Percentiles rank a stretch among this genome's conserved stretches.
These are phyloP conservation scores for Leptographium lundbergii DNA, from an alignment of 2,329 filamentous ascomycete genomes.

Conservation along the genomic window DNA sequence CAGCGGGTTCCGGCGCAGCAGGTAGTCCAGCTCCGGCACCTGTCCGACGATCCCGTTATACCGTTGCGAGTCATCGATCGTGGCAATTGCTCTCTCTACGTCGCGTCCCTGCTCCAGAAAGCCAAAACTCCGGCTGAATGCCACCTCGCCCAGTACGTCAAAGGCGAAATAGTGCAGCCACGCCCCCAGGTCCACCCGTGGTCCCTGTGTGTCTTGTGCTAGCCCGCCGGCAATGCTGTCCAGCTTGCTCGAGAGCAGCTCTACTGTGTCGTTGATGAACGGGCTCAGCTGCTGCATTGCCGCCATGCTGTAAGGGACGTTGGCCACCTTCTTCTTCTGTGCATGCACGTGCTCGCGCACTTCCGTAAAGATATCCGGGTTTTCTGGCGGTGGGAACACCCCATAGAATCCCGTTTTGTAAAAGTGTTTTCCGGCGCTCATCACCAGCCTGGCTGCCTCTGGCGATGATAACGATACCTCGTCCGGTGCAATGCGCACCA, in stretches of 20 bases:
- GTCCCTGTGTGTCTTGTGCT: slow-evolving; percentile 8
- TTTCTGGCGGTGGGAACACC: slow-evolving; percentile 42
- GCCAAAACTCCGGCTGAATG: slow-evolving; percentile 38
- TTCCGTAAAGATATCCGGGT: slow-evolving; percentile 47
- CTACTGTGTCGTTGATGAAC: slow-evolving; percentile 39
- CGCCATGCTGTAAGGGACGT: slow-evolving; percentile 39
- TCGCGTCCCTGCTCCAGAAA: slow-evolving; percentile 37
- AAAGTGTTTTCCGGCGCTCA: slow-evolving; percentile 37
- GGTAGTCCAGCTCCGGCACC: slow-evolving; percentile 33
- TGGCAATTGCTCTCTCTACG: slow-evolving; percentile 36
- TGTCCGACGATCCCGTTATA: slow-evolving; percentile 41
- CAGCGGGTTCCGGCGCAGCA: slow-evolving; percentile 37
- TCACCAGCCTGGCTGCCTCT: slow-evolving; percentile 29
- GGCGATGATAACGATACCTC: slow-evolving; percentile 35
- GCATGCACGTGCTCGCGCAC: slow-evolving; percentile 40
- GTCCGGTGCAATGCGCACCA: slow-evolving; percentile 36
- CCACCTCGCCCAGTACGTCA: slow-evolving; percentile 39
- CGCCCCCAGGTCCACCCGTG: slow-evolving; percentile 31
- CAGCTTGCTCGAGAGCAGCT: slow-evolving; percentile 30
- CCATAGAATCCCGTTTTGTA: slow-evolving; percentile 40
- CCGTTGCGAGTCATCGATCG: slow-evolving; percentile 37
- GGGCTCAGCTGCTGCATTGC: slow-evolving; percentile 38
- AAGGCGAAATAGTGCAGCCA: slow-evolving; percentile 34
- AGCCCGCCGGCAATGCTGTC: slow-evolving; percentile 20
- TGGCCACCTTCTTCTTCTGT: slow-evolving; percentile 39